These are phyloP conservation scores for Coemansia sp. DNA, from an alignment of 192 early-diverging fungal genomes.

Conservation along the genomic window DNA sequence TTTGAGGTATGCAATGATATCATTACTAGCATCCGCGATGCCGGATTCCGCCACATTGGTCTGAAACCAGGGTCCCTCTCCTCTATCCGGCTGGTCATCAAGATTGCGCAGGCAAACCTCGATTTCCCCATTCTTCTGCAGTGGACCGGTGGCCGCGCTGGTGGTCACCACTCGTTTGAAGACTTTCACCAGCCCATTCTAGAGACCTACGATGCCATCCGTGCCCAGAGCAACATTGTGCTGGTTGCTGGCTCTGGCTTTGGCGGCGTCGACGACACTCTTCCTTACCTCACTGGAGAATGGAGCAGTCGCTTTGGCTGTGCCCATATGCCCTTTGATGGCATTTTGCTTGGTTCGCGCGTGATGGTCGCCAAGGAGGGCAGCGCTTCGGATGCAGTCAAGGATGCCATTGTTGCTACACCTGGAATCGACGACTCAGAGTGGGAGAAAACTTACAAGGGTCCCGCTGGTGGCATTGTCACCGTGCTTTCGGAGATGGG, in stretches of 20 bases:
- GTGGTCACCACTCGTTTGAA: conserved; percentile 96
- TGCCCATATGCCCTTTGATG: conserved; percentile 94
- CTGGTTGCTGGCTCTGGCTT: conserved; percentile 91
- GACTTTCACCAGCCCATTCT: conserved; percentile 92
- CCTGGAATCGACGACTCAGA: conserved; percentile 82
- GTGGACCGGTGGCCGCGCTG: conserved; percentile 96
- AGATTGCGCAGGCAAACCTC: conserved; percentile 78
- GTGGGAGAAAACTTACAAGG: conserved; percentile 96
- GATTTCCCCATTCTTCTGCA: conserved; percentile 87
- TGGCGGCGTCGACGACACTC: conserved; percentile 82
- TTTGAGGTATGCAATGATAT: conserved; percentile 81
- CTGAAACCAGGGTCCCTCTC: conserved; percentile 85
- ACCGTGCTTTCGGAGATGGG: conserved; percentile 94
- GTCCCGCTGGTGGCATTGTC: conserved; percentile 84
- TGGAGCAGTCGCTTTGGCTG: conserved; percentile 81
- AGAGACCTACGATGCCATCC: conserved; percentile 71
- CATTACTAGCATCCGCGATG: conserved; percentile 66
- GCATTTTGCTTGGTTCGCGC: conserved; percentile 87
- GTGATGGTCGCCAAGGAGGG: conserved; percentile 94
- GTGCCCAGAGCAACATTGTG: conserved; percentile 79
- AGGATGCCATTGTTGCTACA: conserved; percentile 85
- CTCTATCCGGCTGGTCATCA: conserved; percentile 75
- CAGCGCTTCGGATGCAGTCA: conserved; percentile 74
- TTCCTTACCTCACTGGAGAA: conserved; percentile 92
- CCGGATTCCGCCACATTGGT: conserved; percentile 75